A percentile compares a stretch with the other conserved stretches of the same genome.
These are phyloP conservation scores for Camelina sativa DNA, from an alignment of 345 rosid genomes.

Conservation along the genomic window DNA sequence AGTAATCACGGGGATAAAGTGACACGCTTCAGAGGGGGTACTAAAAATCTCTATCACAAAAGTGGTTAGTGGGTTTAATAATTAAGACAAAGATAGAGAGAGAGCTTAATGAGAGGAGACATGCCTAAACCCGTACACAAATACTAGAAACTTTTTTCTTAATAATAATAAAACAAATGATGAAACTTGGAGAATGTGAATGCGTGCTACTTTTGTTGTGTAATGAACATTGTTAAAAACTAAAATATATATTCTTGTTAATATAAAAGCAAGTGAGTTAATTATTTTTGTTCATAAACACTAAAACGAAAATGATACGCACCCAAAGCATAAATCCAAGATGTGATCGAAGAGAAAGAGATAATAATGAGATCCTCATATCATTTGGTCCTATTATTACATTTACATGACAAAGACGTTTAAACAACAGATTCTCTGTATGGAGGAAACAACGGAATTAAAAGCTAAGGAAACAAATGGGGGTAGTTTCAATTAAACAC, in stretches of 20 bases:
- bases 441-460: background rate
- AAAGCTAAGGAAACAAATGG: background rate
- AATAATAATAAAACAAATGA: background rate
- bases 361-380: background rate
- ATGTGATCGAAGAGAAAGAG: background rate
- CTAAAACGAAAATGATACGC: background rate
- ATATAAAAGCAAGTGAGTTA: too few species aligned
- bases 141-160: background rate
- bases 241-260: background rate
- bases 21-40: background rate
- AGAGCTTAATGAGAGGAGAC: constrained; percentile 5
- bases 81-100: background rate
- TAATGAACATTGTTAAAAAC: background rate
- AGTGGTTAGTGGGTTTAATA: background rate
- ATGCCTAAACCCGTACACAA: constrained; percentile 5
- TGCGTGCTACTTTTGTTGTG: constrained; percentile 15
- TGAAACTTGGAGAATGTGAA: background rate
- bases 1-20: constrained; percentile 27
- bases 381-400: background rate
- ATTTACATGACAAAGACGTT: background rate
- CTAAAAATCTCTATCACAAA: background rate
- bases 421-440: background rate
- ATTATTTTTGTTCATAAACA: background rate
- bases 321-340: background rate
- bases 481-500: background rate